These are phyloP conservation scores for Pseudoturritis turrita DNA, from an alignment of 345 rosid genomes.

Conservation along the genomic window DNA sequence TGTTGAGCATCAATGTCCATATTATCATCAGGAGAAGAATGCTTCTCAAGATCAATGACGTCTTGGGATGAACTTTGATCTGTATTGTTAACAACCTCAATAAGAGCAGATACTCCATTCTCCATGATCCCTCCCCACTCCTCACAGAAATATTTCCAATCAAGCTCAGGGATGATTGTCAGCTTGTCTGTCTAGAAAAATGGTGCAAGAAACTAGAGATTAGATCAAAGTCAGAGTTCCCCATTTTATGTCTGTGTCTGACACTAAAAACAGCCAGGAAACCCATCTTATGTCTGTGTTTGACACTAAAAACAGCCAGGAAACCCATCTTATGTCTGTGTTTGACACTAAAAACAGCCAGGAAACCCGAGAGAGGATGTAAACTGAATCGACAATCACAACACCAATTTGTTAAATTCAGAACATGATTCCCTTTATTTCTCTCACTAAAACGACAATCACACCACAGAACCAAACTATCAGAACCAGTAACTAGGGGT, in stretches of 20 bases:
- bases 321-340: constrained; percentile 2
- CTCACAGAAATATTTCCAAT: constrained; percentile 91
- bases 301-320: too few species aligned
- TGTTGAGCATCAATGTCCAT: constrained; percentile 47
- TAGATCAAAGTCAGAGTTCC: constrained; percentile 3
- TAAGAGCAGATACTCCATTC: constrained; percentile 62
- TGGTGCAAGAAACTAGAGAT: constrained; percentile 25
- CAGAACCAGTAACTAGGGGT: constrained; percentile 3
- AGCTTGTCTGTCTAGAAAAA: constrained; percentile 74
- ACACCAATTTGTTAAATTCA: neutral
- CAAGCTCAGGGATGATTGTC: constrained; percentile 72
- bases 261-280: too few species aligned
- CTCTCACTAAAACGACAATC: constrained; percentile 5
- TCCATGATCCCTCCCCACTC: constrained; percentile 85
- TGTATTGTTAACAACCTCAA: constrained; percentile 43
- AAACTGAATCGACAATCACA: constrained; percentile 15
- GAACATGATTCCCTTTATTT: neutral
- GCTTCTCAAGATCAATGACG: constrained; percentile 38
- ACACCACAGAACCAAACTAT: neutral
- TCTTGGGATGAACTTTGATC: constrained; percentile 36
- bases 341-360: constrained; percentile 9
- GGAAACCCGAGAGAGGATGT: constrained; percentile 2
- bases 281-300: too few species aligned
- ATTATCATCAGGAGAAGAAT: constrained; percentile 47
- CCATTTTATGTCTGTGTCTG: too few species aligned